Conservation (phyloP, 148 eudicot species). For the Oxyria digyna region DNA sequence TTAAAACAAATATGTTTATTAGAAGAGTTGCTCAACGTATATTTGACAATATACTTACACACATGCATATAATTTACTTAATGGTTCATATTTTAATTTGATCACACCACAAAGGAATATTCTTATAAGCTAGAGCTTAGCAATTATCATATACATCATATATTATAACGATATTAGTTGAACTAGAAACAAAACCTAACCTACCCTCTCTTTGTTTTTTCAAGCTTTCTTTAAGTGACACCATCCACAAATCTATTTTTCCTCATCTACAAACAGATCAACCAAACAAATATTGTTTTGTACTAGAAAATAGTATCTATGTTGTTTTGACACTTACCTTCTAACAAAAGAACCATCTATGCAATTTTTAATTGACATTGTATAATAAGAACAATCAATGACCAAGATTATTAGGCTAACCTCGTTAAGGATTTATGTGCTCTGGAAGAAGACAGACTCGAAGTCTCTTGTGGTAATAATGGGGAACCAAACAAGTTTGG, state of each 20-base stretch:
- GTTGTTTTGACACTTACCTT: neutral
- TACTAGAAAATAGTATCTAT: neutral
- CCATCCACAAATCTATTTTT: neutral
- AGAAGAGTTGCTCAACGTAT: neutral
- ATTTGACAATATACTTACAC: neutral
- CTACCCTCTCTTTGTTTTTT: neutral
- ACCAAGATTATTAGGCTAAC: too few species aligned
- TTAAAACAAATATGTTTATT: too few species aligned
- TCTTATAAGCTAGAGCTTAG: slow-evolving; percentile 9
- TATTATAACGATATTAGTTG: neutral
- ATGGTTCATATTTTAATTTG: neutral
- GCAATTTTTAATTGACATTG: too few species aligned
- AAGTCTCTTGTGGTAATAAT: too few species aligned
- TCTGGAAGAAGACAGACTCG: too few species aligned
- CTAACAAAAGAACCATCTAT: neutral
- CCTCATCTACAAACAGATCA: neutral
- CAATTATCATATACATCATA: slow-evolving; percentile 4
- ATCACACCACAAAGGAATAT: neutral
- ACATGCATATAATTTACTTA: neutral
- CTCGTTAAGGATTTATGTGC: too few species aligned
- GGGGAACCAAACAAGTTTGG: too few species aligned
- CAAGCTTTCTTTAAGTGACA: neutral
- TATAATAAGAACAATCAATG: too few species aligned
- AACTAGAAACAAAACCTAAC: neutral
- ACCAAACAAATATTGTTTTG: neutral